These are phyloP conservation scores for Lobosporangium transversale DNA, from an alignment of 192 early-diverging fungal species.

Conservation along the genomic window DNA sequence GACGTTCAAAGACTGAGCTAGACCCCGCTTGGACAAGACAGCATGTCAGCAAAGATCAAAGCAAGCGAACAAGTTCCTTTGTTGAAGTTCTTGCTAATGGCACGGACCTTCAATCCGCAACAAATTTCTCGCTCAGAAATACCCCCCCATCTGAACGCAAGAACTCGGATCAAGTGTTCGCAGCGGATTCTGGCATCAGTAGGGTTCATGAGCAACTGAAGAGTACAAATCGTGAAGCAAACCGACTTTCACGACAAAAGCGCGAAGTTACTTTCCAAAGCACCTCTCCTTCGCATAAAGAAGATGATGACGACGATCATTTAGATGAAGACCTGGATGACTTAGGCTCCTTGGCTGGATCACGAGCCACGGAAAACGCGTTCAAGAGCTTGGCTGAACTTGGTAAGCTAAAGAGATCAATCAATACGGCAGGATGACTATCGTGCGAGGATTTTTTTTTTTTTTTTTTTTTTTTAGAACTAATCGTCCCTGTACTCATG, in stretches of 20 bases:
- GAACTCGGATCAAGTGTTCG: background rate
- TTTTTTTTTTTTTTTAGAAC: no score
- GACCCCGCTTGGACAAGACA: slow-evolving; percentile 20
- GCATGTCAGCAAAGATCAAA: slow-evolving; percentile 14
- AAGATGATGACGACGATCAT: background rate
- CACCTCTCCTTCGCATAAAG: background rate
- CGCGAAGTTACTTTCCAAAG: background rate
- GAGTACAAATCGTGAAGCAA: background rate
- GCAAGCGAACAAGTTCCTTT: slow-evolving; percentile 36
- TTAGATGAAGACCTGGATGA: slow-evolving; percentile 22
- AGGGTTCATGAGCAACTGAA: background rate
- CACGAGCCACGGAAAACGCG: slow-evolving; percentile 31
- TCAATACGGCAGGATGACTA: no score
- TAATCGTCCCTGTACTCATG: background rate
- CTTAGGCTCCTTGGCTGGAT: slow-evolving; percentile 27
- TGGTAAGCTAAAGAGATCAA: background rate
- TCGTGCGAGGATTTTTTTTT: no score
- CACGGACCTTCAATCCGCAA: slow-evolving; percentile 29
- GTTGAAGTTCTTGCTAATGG: slow-evolving; percentile 42
- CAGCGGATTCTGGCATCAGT: background rate
- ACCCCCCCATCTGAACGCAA: slow-evolving; percentile 3
- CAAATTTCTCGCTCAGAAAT: slow-evolving; percentile 28
- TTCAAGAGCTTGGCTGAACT: slow-evolving; percentile 35
- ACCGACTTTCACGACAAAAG: background rate
- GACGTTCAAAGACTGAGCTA: slow-evolving; percentile 19